These are phyloP conservation scores for Phanerodontia chrysosporium DNA, from an alignment of 768 basidiomycete species.

Conservation along the genomic window DNA sequence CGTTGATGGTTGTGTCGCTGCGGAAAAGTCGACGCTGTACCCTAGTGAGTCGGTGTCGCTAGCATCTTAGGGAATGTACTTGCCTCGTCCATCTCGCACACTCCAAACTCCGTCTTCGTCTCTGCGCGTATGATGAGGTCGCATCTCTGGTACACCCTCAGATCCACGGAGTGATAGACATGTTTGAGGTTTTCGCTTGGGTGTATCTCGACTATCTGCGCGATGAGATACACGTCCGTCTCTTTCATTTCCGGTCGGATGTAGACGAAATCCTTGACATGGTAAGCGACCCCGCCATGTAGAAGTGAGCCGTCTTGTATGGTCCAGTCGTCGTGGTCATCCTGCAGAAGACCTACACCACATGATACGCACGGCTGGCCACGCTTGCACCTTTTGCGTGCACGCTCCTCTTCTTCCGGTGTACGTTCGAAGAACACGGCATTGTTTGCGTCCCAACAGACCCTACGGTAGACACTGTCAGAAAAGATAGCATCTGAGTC, in stretches of 20 bases:
- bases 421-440: slow-evolving; percentile 45
- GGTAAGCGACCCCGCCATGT: slow-evolving; percentile 36
- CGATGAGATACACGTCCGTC: slow-evolving; percentile 42
- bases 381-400: slow-evolving; percentile 26
- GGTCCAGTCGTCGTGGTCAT: slow-evolving; percentile 23
- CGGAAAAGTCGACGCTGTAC: slow-evolving; percentile 1
- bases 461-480: slow-evolving; percentile 24
- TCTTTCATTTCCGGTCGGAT: slow-evolving; percentile 27
- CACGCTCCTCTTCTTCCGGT: slow-evolving; percentile 21
- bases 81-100: slow-evolving; percentile 7
- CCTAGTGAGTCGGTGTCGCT: not conserved
- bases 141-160: slow-evolving; percentile 44
- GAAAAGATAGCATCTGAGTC: not conserved
- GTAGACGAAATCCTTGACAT: slow-evolving; percentile 60
- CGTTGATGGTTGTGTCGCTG: not conserved
- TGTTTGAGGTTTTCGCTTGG: slow-evolving; percentile 2
- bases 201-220: slow-evolving; percentile 46
- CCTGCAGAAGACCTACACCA: slow-evolving; percentile 29
- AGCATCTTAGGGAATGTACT: not conserved
- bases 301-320: not conserved
- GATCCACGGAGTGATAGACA: slow-evolving; percentile 25
- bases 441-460: slow-evolving; percentile 43
- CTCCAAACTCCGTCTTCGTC: not conserved
- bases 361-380: slow-evolving; percentile 50
- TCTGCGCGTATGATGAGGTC: slow-evolving; percentile 31